phyloP scores from a whole-genome alignment of 495 filamentous ascomycete species.

The Amorphotheca resinae region DNA sequence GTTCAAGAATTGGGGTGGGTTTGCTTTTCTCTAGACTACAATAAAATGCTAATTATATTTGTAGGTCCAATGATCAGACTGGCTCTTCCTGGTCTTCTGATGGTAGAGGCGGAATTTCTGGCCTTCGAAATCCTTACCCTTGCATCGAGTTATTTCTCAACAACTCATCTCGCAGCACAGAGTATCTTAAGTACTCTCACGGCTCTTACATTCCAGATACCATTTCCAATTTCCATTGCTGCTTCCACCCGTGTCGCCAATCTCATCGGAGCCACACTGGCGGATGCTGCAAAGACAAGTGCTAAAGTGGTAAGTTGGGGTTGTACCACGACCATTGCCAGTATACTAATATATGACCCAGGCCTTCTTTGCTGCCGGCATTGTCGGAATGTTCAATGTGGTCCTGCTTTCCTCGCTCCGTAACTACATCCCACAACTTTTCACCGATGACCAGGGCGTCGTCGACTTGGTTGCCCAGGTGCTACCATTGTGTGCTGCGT shows the following conservation, averaged over 20 bases:
- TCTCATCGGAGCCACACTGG: conserved; percentile 54
- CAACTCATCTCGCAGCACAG: conserved; percentile 52
- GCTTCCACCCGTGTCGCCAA: conserved; percentile 53
- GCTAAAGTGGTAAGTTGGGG: conserved; percentile 40
- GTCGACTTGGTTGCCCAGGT: conserved; percentile 57
- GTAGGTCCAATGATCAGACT: conserved; percentile 63
- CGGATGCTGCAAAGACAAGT: conserved; percentile 55
- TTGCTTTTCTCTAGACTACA: conserved; percentile 1
- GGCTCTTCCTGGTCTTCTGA: conserved; percentile 73
- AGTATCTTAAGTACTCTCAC: conserved; percentile 43
- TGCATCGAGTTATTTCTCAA: conserved; percentile 56
- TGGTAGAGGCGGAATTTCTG: conserved; percentile 86
- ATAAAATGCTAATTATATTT: conserved; percentile 2
- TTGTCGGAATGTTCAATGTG: conserved; percentile 69
- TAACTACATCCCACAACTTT: conserved; percentile 59
- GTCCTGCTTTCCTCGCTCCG: conserved; percentile 50
- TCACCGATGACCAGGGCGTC: conserved; percentile 71
- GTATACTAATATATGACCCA: conserved; percentile 1
- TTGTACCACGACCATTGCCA: conserved; percentile 17
- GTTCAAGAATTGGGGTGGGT: conserved; percentile 59
- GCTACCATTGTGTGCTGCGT: conserved; percentile 69
- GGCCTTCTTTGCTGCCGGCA: conserved; percentile 44
- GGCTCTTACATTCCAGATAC: conserved; percentile 45
- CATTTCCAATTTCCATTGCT: conserved; percentile 50
- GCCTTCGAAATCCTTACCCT: conserved; percentile 75